These are phyloP conservation scores for Cytospora schulzeri DNA, from an alignment of 2,329 filamentous ascomycete species.

Conservation along the genomic window DNA sequence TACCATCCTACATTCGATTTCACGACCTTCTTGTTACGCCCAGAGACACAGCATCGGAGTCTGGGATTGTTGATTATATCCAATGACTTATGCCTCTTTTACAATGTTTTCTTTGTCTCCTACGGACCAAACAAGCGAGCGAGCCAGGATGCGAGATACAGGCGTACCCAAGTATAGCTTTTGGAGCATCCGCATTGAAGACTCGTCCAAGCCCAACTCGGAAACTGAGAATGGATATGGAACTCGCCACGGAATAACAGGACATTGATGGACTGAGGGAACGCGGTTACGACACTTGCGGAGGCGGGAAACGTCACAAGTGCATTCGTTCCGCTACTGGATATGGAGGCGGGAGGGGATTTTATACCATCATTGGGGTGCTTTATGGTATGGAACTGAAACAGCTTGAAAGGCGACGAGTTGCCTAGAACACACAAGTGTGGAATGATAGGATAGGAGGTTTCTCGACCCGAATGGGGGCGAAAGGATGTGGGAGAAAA, in stretches of 20 bases:
- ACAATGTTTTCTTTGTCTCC: constrained; percentile 2
- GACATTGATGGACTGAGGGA: not conserved
- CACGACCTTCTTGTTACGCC: constrained; percentile 21
- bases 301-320: not conserved
- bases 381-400: not conserved
- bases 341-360: not conserved
- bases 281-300: not conserved
- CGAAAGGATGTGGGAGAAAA: not conserved
- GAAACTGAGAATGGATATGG: not conserved
- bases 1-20: constrained; percentile 12
- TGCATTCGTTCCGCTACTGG: not conserved
- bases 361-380: not conserved
- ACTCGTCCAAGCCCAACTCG: not conserved
- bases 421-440: not conserved
- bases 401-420: not conserved
- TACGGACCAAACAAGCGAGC: constrained; percentile 1
- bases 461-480: not conserved
- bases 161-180: constrained; percentile 6
- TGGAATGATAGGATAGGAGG: not conserved
- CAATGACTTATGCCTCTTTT: constrained; percentile 21
- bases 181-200: not conserved
- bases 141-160: constrained; percentile 14
- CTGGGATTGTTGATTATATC: constrained; percentile 21
- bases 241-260: not conserved
- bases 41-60: constrained; percentile 27